Conservation (phyloP, 2,329 filamentous ascomycete species). For the Diaporthe sp. region DNA sequence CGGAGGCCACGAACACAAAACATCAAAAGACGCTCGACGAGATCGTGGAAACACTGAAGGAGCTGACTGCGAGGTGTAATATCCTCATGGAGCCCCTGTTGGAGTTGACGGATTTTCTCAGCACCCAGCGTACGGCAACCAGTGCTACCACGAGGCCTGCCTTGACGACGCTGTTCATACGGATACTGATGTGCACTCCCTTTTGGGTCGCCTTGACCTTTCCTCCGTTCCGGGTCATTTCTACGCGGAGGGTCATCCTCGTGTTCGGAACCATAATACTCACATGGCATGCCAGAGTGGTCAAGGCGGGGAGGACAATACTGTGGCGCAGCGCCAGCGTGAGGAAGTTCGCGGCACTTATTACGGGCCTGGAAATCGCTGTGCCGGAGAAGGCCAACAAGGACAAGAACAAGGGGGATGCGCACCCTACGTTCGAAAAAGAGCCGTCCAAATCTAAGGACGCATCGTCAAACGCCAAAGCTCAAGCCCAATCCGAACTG, state of each 20-base stretch:
- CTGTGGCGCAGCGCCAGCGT: constrained; percentile 89
- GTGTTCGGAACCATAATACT: constrained; percentile 87
- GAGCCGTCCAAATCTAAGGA: constrained; percentile 59
- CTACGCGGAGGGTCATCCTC: constrained; percentile 86
- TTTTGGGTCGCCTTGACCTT: constrained; percentile 88
- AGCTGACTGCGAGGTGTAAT: constrained; percentile 93
- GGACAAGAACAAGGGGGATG: constrained; percentile 47
- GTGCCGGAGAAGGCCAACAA: constrained; percentile 47
- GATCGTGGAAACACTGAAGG: constrained; percentile 93
- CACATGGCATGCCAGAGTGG: constrained; percentile 92
- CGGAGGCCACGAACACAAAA: constrained; percentile 75
- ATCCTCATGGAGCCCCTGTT: constrained; percentile 91
- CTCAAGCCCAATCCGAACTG: constrained; percentile 60
- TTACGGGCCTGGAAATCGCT: constrained; percentile 85
- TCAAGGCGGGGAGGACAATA: constrained; percentile 86
- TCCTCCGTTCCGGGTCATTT: constrained; percentile 87
- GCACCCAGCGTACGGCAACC: constrained; percentile 89
- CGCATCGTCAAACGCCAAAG: constrained; percentile 45
- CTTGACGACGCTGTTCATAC: constrained; percentile 88
- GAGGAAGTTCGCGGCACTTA: constrained; percentile 75
- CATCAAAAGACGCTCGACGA: constrained; percentile 97
- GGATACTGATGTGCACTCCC: constrained; percentile 89
- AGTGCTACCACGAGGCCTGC: constrained; percentile 92
- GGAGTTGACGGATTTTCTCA: constrained; percentile 91
- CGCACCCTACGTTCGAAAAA: constrained; percentile 43